phyloP scores from a whole-genome alignment of 768 basidiomycete species.

The Lactifluus piperatus region DNA sequence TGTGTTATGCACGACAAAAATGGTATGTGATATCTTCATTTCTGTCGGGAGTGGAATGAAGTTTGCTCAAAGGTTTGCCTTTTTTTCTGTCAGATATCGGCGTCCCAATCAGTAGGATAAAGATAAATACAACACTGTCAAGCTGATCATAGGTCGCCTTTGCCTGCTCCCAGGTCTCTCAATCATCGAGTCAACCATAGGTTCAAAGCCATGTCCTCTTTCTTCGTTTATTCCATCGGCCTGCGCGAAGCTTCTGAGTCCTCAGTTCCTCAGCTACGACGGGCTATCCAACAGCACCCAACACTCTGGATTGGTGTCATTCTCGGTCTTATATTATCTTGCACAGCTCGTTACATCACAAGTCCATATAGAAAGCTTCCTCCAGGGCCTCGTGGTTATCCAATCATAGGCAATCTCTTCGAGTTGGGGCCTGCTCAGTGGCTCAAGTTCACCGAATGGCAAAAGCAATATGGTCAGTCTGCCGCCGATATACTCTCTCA shows the following conservation, averaged over 20 bases:
- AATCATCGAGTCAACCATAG: no score
- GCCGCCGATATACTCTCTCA: not conserved
- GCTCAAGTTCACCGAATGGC: not conserved
- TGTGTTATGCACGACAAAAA: no score
- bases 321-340: not conserved
- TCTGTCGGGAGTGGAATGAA: no score
- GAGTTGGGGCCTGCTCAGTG: not conserved
- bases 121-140: not conserved
- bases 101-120: no score
- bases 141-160: no score
- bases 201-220: no score
- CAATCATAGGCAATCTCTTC: not conserved
- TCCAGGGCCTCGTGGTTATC: not conserved
- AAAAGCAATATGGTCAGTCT: not conserved
- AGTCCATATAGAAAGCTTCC: no score
- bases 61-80: no score
- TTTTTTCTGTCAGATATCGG: no score
- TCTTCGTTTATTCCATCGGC: no score
- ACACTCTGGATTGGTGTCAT: not conserved
- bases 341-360: not conserved
- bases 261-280: not conserved
- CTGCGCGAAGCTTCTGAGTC: not conserved
- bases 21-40: no score
- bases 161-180: no score
- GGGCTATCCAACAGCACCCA: not conserved